A percentile compares a stretch with the other conserved stretches of the same genome.
phyloP scores from a whole-genome alignment of 441 rosid species.

The Populus hybrid region DNA sequence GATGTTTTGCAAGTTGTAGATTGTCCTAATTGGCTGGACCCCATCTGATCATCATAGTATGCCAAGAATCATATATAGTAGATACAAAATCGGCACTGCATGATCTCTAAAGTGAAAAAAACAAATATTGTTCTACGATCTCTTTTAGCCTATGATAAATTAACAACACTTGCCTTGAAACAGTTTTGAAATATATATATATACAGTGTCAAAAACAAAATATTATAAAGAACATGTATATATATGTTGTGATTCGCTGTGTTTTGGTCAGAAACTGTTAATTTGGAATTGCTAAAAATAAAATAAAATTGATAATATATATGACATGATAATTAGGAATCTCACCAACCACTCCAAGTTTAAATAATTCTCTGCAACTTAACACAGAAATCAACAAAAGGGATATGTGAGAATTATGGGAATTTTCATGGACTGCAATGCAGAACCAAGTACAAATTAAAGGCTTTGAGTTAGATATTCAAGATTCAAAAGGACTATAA shows the following conservation, averaged over 20 bases:
- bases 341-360: background rate
- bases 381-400: background rate
- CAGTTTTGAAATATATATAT: background rate
- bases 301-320: background rate
- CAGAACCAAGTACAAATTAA: background rate
- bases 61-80: background rate
- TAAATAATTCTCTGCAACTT: background rate
- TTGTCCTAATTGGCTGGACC: constrained; percentile 7
- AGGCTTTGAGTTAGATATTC: background rate
- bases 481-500: background rate
- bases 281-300: no score
- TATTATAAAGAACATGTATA: background rate
- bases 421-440: background rate
- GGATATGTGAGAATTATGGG: background rate
- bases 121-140: background rate
- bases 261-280: background rate
- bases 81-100: background rate
- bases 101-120: background rate
- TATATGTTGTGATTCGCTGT: background rate
- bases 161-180: background rate
- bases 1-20: background rate
- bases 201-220: background rate
- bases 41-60: background rate
- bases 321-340: background rate
- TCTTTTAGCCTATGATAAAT: background rate